Evolutionary conservation across 2,329 filamentous ascomycete species (phyloP).

Genomic region (Teratosphaeria viscida): DNA sequence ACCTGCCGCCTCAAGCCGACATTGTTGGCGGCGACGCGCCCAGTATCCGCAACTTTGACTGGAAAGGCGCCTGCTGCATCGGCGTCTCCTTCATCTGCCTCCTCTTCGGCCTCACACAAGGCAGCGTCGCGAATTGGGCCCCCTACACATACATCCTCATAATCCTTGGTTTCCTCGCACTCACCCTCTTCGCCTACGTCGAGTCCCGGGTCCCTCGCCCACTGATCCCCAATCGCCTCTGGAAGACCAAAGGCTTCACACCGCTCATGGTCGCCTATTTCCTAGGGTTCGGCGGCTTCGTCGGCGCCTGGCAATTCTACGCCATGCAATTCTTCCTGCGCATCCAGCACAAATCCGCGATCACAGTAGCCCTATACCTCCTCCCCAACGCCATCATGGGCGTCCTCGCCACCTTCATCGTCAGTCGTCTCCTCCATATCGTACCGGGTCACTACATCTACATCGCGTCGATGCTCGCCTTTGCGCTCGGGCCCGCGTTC

Average conservation of each 20-base stretch:
- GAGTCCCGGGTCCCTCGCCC: conserved; percentile 24
- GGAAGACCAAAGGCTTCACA: conserved; percentile 35
- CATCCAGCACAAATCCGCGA: conserved; percentile 30
- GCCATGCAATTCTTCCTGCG: conserved; percentile 30
- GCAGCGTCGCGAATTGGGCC: conserved; percentile 25
- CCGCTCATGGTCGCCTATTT: conserved; percentile 36
- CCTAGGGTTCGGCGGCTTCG: conserved; percentile 28
- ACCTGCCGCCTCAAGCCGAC: conserved; percentile 25
- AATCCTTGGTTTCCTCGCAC: conserved; percentile 21
- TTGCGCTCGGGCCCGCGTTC: conserved; percentile 30
- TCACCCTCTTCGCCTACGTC: conserved; percentile 23
- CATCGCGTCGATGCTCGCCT: conserved; percentile 31
- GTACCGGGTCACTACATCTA: conserved; percentile 39
- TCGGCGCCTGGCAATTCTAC: conserved; percentile 26
- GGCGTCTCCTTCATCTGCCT: conserved; percentile 24
- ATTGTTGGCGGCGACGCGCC: conserved; percentile 12
- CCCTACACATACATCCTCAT: conserved; percentile 29
- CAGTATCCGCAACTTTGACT: conserved; percentile 20
- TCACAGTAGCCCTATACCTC: conserved; percentile 35
- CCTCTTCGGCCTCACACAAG: conserved; percentile 28
- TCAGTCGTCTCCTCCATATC: conserved; percentile 36
- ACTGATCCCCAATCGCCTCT: conserved; percentile 28
- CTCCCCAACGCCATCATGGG: conserved; percentile 37
- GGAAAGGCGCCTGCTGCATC: conserved; percentile 21
- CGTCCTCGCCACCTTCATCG: conserved; percentile 36